Evolutionary conservation across 1,284 basidiomycete species (phyloP).

Genomic region (Tilletia setariae): DNA sequence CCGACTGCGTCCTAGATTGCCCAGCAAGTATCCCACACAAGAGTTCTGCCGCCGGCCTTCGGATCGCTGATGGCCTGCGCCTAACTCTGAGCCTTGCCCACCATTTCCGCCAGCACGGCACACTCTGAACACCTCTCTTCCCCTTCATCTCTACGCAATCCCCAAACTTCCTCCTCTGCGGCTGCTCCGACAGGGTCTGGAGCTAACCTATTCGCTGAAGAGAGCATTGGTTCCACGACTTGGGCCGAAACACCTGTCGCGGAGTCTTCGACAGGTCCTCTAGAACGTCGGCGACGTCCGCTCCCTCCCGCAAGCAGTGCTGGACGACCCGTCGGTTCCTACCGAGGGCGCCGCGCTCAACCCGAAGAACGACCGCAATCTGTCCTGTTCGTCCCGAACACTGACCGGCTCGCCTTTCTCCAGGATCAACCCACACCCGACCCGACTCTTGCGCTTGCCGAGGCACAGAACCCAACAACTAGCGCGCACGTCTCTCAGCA

Average conservation of each 20-base stretch:
- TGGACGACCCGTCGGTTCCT: constrained; percentile 5
- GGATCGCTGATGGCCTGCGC: constrained; percentile 12
- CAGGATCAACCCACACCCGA: neutral
- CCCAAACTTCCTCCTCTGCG: neutral
- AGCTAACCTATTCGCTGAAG: too few relatives aligned
- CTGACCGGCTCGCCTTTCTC: constrained; percentile 11
- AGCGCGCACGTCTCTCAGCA: too few relatives aligned
- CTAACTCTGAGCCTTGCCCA: constrained; percentile 8
- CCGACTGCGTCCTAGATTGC: too few relatives aligned
- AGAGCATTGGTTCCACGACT: too few relatives aligned
- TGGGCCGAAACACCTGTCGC: too few relatives aligned
- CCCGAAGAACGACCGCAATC: constrained; percentile 3
- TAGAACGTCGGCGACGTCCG: neutral
- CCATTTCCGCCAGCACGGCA: constrained; percentile 9
- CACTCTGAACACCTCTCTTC: neutral
- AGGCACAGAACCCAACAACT: neutral
- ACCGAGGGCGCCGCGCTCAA: constrained; percentile 9
- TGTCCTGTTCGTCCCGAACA: constrained; percentile 12
- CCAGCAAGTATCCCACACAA: neutral
- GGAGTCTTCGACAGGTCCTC: neutral
- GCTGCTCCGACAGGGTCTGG: too few relatives aligned
- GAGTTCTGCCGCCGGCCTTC: constrained; percentile 15
- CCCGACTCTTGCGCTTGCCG: constrained; percentile 3
- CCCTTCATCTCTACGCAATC: neutral
- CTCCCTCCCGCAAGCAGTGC: too few relatives aligned